Base-by-base conservation (phyloP, 331 rosid genomes). In the Malus hybrid region DNA sequence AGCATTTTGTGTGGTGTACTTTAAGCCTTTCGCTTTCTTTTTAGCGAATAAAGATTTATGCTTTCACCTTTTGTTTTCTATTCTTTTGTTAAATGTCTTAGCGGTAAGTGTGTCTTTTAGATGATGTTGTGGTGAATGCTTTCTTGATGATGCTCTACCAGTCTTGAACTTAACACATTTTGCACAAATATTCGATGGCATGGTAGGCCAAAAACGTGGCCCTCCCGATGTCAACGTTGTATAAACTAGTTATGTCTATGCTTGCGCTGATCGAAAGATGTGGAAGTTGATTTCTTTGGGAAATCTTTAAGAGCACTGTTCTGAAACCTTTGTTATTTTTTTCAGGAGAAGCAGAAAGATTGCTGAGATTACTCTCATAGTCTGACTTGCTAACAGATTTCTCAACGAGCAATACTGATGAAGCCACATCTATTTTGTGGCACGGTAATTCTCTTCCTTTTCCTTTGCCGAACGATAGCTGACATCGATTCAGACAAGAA, bases 401-500 rank as follows among this genome's bases (percentile, higher is more conserved):
- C 79, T 68, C 71, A 73, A 55, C 70, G 74, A 81, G 9, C 77
- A 75, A 42, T 63, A 76, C 84, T 73, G 68, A 93, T 89, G 93
- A 85, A 87, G 90, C 79, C 76, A 68, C 75, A 58, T 10, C 44
- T 78, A 73, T 6, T 76, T 80, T 68, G 68, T 65, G 74, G 69
- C 19, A 71, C 79, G 58, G 11, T 78, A 24, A 79, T 71, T 28
- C 33, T 84, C 75, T 84, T 86, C 48, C 48, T 77, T 67, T 75
- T 84, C 62, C 75, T 73, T 73, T 50, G 77, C 62, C 81, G 42
- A 62, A 73, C 79, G 7, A 50, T 15, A 53, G 85, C 92, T 77
- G 96, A 93, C 78, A 79, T 88, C 50, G 62, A 82, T 78, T 85
- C 93, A 29, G 97, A 93, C 80, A 91, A 87, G 72, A 87, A 89